These are phyloP conservation scores for Hibiscus trionum DNA, from an alignment of 345 rosid species.

Conservation along the genomic window DNA sequence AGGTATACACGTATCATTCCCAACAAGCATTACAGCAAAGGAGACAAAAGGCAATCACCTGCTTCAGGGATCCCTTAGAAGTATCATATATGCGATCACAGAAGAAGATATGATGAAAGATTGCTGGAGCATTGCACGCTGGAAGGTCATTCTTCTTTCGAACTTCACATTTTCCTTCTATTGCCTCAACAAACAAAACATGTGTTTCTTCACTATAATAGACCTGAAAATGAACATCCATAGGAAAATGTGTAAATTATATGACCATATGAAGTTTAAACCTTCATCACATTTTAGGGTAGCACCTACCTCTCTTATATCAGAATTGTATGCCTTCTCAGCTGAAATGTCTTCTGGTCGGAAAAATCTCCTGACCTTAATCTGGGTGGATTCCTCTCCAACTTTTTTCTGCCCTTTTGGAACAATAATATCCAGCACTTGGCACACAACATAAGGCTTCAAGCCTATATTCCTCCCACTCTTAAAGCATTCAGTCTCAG, in stretches of 20 bases:
- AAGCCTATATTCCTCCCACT: conserved; percentile 57
- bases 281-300: not conserved
- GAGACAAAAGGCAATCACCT: conserved; percentile 33
- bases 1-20: too few relatives aligned
- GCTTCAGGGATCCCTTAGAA: conserved; percentile 56
- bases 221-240: conserved; percentile 36
- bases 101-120: conserved; percentile 67
- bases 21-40: not conserved
- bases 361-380: conserved; percentile 46
- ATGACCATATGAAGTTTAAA: not conserved
- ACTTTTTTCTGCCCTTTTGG: conserved; percentile 23
- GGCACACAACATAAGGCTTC: conserved; percentile 59
- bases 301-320: conserved; percentile 47
- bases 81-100: conserved; percentile 77
- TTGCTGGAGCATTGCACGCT: conserved; percentile 26
- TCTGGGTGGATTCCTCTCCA: conserved; percentile 25
- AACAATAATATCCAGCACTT: conserved; percentile 39
- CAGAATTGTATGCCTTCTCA: conserved; percentile 62
- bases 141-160: conserved; percentile 67
- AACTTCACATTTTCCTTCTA: conserved; percentile 83
- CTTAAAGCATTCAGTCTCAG: conserved; percentile 32
- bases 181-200: conserved; percentile 24
- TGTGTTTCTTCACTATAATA: conserved; percentile 58
- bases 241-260: conserved; percentile 4
- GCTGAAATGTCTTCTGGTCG: conserved; percentile 63